Evolutionary conservation across 768 basidiomycete species (phyloP).

Genomic region (Trametes punicea): DNA sequence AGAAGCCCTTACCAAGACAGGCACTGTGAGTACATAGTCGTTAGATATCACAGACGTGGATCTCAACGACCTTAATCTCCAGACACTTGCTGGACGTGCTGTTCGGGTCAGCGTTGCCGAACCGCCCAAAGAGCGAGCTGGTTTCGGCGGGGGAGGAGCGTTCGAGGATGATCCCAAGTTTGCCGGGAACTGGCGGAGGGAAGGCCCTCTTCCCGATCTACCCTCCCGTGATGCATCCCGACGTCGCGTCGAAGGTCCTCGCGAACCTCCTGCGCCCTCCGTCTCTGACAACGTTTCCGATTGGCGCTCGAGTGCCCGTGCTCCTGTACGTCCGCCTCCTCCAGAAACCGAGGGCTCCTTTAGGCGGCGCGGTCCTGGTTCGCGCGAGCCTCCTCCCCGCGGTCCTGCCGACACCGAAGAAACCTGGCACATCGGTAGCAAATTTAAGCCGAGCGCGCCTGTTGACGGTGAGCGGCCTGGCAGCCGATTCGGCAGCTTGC

Average conservation of each 20-base stretch:
- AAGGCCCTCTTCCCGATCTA: conserved; percentile 76
- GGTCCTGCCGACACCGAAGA: conserved; percentile 71
- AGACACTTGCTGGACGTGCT: conserved; percentile 74
- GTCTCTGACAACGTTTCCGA: conserved; percentile 62
- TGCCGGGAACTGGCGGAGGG: conserved; percentile 80
- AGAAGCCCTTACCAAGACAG: conserved; percentile 71
- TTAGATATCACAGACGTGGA: background rate
- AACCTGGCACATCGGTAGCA: conserved; percentile 70
- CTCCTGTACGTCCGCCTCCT: conserved; percentile 33
- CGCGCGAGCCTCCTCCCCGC: conserved; percentile 40
- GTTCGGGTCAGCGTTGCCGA: conserved; percentile 95
- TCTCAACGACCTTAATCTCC: conserved; percentile 1
- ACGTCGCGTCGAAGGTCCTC: conserved; percentile 61
- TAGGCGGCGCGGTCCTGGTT: conserved; percentile 58
- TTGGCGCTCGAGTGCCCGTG: conserved; percentile 60
- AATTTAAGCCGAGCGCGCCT: conserved; percentile 57
- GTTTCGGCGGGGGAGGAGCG: conserved; percentile 46
- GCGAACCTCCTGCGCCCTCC: conserved; percentile 39
- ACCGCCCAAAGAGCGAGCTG: conserved; percentile 76
- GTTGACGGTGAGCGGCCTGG: conserved; percentile 36
- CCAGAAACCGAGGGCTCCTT: conserved; percentile 44
- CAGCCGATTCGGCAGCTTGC: conserved; percentile 44
- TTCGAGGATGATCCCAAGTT: conserved; percentile 79
- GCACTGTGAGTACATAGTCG: conserved; percentile 48
- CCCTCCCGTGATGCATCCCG: conserved; percentile 61